Evolutionary conservation across 2,329 filamentous ascomycete species (phyloP), one percentile per base, ranked within the genome.

Genomic region (Aspergillus sp.): DNA sequence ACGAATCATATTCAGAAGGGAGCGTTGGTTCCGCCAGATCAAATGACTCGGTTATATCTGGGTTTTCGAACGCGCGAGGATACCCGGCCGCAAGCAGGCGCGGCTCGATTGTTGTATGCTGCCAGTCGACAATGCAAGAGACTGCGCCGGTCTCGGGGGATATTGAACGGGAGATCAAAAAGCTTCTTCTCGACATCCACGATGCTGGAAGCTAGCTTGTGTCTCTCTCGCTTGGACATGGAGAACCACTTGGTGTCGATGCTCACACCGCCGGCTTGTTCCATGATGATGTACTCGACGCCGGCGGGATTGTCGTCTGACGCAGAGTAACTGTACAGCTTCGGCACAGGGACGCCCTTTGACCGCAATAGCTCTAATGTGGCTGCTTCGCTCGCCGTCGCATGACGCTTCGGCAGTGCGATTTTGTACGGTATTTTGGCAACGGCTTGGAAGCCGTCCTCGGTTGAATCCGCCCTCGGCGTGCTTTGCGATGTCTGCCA

Each of bases 101-200:
- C 5, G 48, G 45, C 3, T 32, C 33, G 19, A 48, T 27, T 5
- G 30, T 30, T 5, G 46, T 44, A 33, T 53, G 43, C 25, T 53
- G 50, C 51, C 48, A 52, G 29, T 47, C 46, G 26, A 49, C 46
- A 7, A 51, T 42, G 15, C 29, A 48, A 19, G 42, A 40, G 15
- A 49, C 15, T 13, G 37, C 36, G 26, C 38, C 37, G 11, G 41
- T 39, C 12, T 47, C 40, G 2, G 45, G 39, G 1, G 13, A 30
- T 5, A 30, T n/a, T 1, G 48, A 48, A 47, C 12, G 39, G 37
- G 15, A 49, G 24, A 10, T 39, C 22, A 17, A 48, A 44, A 15
- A 49, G 20, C 15, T 35, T 39, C 15, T 29, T 39, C 34, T 49
- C 44, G 19, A 47, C 36, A 11, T 48, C 36, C 24, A 49, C 36